Evolutionary conservation across 1,139 yeast species (phyloP).

Genomic region (Saccharomyces hybrid): DNA sequence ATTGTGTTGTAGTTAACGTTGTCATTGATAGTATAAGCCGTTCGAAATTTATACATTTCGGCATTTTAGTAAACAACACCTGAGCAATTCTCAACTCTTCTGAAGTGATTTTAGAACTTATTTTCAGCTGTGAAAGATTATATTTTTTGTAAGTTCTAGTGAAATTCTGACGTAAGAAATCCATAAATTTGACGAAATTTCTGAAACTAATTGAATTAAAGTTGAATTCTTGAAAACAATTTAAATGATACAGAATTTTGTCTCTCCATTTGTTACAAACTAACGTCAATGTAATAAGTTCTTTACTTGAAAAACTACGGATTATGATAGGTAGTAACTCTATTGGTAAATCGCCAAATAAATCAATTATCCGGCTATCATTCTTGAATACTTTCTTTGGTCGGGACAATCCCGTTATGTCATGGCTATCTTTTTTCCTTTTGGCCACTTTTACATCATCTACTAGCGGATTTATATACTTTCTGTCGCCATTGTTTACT

Average conservation of each 20-base stretch:
- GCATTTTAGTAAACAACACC: slow-evolving; percentile 10
- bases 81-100: slow-evolving; percentile 21
- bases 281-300: slow-evolving; percentile 13
- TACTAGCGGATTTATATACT: slow-evolving; percentile 17
- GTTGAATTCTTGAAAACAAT: slow-evolving; percentile 13
- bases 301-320: slow-evolving; percentile 13
- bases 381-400: neutral
- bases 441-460: slow-evolving; percentile 7
- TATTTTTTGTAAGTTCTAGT: neutral
- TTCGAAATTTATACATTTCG: slow-evolving; percentile 7
- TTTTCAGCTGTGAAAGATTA: slow-evolving; percentile 5
- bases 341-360: slow-evolving; percentile 18
- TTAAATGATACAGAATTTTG: slow-evolving; percentile 7
- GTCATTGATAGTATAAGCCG: slow-evolving; percentile 17
- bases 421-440: slow-evolving; percentile 1
- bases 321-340: slow-evolving; percentile 23
- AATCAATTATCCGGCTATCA: slow-evolving; percentile 12
- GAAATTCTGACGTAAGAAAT: neutral
- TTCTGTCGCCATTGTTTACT: slow-evolving; percentile 5
- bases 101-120: slow-evolving; percentile 17
- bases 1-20: slow-evolving; percentile 15
- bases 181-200: slow-evolving; percentile 5
- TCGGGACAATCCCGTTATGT: neutral
- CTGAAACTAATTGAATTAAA: slow-evolving; percentile 13
- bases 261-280: slow-evolving; percentile 22